Evolutionary conservation across 2,329 filamentous ascomycete genomes (phyloP), one percentile per base, ranked within the genome.

Genomic region (Lachnellula cervina): DNA sequence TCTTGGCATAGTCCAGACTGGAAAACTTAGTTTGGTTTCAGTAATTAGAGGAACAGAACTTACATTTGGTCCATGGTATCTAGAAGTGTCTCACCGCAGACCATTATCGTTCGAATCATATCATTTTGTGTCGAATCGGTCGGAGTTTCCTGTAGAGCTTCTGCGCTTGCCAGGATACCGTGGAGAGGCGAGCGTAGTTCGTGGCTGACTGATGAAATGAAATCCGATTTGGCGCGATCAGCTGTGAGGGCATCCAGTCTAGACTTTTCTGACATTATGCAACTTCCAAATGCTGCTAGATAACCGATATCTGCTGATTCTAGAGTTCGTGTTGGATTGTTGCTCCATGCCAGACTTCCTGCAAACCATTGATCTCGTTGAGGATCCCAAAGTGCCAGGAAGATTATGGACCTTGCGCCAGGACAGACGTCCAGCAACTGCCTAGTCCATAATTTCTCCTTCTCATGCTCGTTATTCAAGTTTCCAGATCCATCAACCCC

Each of bases 171-270:
- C 0, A 85, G 68, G 25, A 85, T 77, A 1, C 82, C 83, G 49
- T 86, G 82, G 0, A 86, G 70, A 0, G 83, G 83, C 2, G 78
- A 82, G 4, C 82, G 74, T 9, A 86, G 69, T 64, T 86, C 83
- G 60, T 86, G 83, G 11, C 79, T 82, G 4, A 86, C 75, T 0
- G 79, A 83, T 0, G 80, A 78, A 5, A 86, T 74, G 25, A 83
- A 78, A 55, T 83, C 80, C 1, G 76, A 75, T 62, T 83, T 83
- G n/a, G 78, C 54, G 5, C 56, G 60, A 35, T 64, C 61, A 17
- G 63, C 65, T 4, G 69, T 68, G 14, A 74, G 53, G 3, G 73
- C 72, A 55, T 78, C 73, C 5, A 81, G 57, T 1, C 77, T 73
- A 0, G 77, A 75, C 0, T 84, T 70, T 50, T 85, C 81, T 0